These are phyloP conservation scores for Actinidia chinensis DNA, from an alignment of 179 eudicot genomes.

Conservation along the genomic window DNA sequence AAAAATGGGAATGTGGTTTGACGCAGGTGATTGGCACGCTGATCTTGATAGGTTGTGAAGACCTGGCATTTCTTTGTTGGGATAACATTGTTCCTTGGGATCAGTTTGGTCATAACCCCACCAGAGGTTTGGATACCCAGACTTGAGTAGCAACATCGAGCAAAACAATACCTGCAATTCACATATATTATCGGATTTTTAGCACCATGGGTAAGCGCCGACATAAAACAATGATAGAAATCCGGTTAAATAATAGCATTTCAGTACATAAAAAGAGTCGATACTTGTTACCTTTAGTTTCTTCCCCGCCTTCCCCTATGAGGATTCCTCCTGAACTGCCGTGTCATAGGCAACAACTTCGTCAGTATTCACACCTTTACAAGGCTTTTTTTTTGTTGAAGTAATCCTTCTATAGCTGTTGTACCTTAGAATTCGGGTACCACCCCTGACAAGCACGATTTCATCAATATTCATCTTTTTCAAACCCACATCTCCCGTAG, in stretches of 20 bases:
- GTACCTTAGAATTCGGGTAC: slow-evolving; percentile 40
- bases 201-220: not conserved
- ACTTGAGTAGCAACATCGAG: slow-evolving; percentile 32
- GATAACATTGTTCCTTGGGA: slow-evolving; percentile 31
- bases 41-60: slow-evolving; percentile 35
- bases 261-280: no score
- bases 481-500: slow-evolving; percentile 33
- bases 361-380: slow-evolving; percentile 42
- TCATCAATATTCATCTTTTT: slow-evolving; percentile 33
- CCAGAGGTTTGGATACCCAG: slow-evolving; percentile 32
- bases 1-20: no score
- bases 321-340: slow-evolving; percentile 46
- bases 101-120: slow-evolving; percentile 32
- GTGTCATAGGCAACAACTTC: slow-evolving; percentile 51
- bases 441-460: slow-evolving; percentile 46
- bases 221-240: not conserved
- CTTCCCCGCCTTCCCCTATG: slow-evolving; percentile 31
- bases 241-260: no score
- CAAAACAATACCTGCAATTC: slow-evolving; percentile 20
- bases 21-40: no score
- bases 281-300: slow-evolving; percentile 18
- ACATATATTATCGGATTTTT: not conserved
- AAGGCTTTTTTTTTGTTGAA: slow-evolving; percentile 37
- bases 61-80: slow-evolving; percentile 34
- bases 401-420: slow-evolving; percentile 37